Conservation (phyloP, 257 asterid genomes). For the Rehmannia glutinosa region DNA sequence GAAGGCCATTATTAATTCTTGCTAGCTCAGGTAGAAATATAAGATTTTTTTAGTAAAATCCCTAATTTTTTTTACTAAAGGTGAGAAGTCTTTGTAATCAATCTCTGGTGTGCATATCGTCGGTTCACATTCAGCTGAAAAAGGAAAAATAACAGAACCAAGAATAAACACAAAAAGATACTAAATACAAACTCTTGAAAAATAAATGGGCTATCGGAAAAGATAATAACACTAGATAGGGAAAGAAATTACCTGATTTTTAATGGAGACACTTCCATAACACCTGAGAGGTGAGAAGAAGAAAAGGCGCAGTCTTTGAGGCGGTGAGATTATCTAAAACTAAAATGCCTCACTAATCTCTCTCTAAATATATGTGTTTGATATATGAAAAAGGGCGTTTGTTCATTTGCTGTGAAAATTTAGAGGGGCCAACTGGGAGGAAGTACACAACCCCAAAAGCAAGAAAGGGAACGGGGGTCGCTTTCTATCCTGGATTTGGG, state of each 20-base stretch:
- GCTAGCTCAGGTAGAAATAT: slow-evolving; percentile 4
- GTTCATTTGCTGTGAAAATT: too few relatives aligned
- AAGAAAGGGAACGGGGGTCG: slow-evolving; percentile 8
- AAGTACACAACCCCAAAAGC: background rate
- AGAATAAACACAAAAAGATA: background rate
- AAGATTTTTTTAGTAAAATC: too few relatives aligned
- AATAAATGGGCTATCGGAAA: background rate
- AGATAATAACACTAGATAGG: slow-evolving; percentile 6
- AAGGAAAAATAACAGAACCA: background rate
- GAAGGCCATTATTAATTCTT: slow-evolving; percentile 51
- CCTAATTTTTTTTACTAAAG: background rate
- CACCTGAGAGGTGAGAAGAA: slow-evolving; percentile 17
- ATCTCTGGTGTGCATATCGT: background rate
- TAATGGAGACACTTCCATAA: too few relatives aligned
- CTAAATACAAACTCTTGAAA: slow-evolving; percentile 1
- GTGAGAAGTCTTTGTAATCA: slow-evolving; percentile 3
- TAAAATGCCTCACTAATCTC: background rate
- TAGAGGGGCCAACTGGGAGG: too few relatives aligned
- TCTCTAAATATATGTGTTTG: background rate
- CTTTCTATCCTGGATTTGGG: slow-evolving; percentile 30
- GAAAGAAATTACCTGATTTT: slow-evolving; percentile 23
- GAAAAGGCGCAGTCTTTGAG: slow-evolving; percentile 20
- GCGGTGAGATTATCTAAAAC: slow-evolving; percentile 25
- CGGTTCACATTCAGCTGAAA: slow-evolving; percentile 24
- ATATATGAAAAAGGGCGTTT: too few relatives aligned